Conservation (phyloP, 1,284 basidiomycete genomes). For the Vanrija humicola region DNA sequence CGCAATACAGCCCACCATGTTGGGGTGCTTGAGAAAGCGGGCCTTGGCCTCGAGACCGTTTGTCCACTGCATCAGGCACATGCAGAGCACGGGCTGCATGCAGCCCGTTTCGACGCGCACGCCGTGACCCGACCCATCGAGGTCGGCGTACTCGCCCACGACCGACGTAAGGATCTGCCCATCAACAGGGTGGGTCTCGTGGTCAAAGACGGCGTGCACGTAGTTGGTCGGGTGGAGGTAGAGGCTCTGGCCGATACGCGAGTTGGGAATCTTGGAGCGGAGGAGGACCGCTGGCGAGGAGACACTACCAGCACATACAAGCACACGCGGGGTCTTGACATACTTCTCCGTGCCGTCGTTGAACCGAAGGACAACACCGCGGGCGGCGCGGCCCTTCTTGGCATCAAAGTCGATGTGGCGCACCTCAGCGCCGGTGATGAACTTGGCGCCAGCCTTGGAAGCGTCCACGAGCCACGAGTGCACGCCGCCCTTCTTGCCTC, state of each 20-base stretch:
- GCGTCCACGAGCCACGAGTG: constrained; percentile 26
- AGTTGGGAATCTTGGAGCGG: constrained; percentile 49
- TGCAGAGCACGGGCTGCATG: constrained; percentile 46
- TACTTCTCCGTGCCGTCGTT: constrained; percentile 27
- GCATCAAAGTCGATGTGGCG: constrained; percentile 46
- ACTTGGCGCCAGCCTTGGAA: constrained; percentile 12
- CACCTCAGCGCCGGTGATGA: constrained; percentile 25
- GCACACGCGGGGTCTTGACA: constrained; percentile 45
- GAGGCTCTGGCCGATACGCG: constrained; percentile 51
- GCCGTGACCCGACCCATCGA: constrained; percentile 42
- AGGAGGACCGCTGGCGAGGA: constrained; percentile 51
- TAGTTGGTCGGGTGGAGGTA: constrained; percentile 51
- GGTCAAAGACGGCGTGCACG: constrained; percentile 49
- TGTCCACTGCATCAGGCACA: constrained; percentile 41
- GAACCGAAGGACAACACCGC: constrained; percentile 24
- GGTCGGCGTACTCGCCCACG: constrained; percentile 39
- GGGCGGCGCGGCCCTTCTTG: constrained; percentile 12
- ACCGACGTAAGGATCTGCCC: constrained; percentile 52
- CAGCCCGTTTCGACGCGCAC: constrained; percentile 52
- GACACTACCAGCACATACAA: constrained; percentile 49
- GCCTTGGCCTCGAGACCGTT: constrained; percentile 45
- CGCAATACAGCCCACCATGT: constrained; percentile 25
- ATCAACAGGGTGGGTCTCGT: constrained; percentile 50
- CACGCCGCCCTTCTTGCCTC: constrained; percentile 20
- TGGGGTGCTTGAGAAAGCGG: constrained; percentile 31